Percentiles rank a stretch among this genome's conserved stretches.
Evolutionary conservation across 1,284 basidiomycete genomes (phyloP).

Genomic region (Filobasidium uniguttulatum): DNA sequence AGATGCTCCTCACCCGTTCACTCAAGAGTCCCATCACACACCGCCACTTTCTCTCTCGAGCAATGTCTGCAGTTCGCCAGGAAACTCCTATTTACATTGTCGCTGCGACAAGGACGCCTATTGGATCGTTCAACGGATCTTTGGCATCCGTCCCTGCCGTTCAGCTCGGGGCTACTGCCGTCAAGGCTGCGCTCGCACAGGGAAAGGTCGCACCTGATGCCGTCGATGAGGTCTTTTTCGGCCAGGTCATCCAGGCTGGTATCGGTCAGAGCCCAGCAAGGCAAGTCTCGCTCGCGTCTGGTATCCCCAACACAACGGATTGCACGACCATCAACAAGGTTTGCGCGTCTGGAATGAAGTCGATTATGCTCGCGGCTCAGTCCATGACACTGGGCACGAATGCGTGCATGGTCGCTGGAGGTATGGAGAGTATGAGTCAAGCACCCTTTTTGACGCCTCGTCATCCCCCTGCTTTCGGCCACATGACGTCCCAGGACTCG

Average conservation of each 20-base stretch:
- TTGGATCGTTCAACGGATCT: conserved; percentile 80
- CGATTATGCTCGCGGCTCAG: conserved; percentile 84
- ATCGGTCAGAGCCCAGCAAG: conserved; percentile 89
- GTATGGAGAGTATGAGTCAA: conserved; percentile 97
- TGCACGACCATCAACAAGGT: conserved; percentile 99
- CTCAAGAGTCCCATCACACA: no score
- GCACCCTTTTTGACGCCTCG: conserved; percentile 87
- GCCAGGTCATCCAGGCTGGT: conserved; percentile 92
- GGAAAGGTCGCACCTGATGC: conserved; percentile 64
- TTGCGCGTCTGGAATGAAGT: conserved; percentile 91
- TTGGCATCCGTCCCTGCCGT: conserved; percentile 81
- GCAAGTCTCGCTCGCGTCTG: conserved; percentile 64
- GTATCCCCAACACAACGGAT: conserved; percentile 65
- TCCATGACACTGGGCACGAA: conserved; percentile 70
- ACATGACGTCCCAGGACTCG: conserved; percentile 74
- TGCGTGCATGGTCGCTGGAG: conserved; percentile 76
- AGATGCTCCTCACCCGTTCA: no score
- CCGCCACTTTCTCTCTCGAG: background rate
- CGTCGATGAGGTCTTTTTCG: conserved; percentile 92
- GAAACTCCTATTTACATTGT: conserved; percentile 63
- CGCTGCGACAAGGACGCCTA: conserved; percentile 83
- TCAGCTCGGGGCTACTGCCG: conserved; percentile 73
- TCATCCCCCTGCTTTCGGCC: conserved; percentile 73
- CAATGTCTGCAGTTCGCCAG: background rate
- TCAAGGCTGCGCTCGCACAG: conserved; percentile 76